Evolutionary conservation across 2,329 filamentous ascomycete genomes (phyloP).

Genomic region (Chlorencoelia australis): DNA sequence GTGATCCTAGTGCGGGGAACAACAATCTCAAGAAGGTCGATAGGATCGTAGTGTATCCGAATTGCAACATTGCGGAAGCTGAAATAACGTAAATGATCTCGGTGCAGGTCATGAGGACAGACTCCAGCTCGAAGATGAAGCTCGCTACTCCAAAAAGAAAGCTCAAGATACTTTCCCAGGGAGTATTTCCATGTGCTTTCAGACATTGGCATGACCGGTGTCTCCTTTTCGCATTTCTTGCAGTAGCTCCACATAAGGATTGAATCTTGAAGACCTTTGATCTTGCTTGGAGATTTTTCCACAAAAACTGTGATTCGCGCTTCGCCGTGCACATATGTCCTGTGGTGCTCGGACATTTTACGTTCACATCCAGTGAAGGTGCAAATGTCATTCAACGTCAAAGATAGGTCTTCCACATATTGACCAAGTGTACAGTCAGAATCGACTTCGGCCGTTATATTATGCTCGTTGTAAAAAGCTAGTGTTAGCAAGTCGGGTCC

Average conservation of each 20-base stretch:
- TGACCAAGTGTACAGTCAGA: constrained; percentile 89
- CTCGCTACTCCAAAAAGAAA: constrained; percentile 89
- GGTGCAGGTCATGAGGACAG: constrained; percentile 86
- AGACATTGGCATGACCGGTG: constrained; percentile 83
- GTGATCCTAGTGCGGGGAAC: constrained; percentile 84
- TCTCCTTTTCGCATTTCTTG: constrained; percentile 84
- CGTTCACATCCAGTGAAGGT: constrained; percentile 77
- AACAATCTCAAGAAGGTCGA: constrained; percentile 87
- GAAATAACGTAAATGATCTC: constrained; percentile 88
- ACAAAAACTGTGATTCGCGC: constrained; percentile 88
- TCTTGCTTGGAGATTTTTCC: constrained; percentile 59
- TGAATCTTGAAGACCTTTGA: constrained; percentile 56
- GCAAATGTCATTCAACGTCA: constrained; percentile 66
- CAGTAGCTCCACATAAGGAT: constrained; percentile 98
- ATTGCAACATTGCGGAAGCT: constrained; percentile 77
- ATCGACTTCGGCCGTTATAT: constrained; percentile 52
- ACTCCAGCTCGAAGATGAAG: constrained; percentile 63
- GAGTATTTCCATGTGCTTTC: constrained; percentile 96
- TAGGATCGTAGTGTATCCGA: constrained; percentile 83
- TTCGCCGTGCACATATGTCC: constrained; percentile 94
- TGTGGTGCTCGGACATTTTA: constrained; percentile 84
- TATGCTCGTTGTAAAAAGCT: constrained; percentile 87
- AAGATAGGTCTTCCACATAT: constrained; percentile 85
- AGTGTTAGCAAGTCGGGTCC: constrained; percentile 86
- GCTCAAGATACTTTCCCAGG: constrained; percentile 94